These are phyloP conservation scores for Friedmanniomyces endolithicus DNA, from an alignment of 495 filamentous ascomycete genomes.

Conservation along the genomic window DNA sequence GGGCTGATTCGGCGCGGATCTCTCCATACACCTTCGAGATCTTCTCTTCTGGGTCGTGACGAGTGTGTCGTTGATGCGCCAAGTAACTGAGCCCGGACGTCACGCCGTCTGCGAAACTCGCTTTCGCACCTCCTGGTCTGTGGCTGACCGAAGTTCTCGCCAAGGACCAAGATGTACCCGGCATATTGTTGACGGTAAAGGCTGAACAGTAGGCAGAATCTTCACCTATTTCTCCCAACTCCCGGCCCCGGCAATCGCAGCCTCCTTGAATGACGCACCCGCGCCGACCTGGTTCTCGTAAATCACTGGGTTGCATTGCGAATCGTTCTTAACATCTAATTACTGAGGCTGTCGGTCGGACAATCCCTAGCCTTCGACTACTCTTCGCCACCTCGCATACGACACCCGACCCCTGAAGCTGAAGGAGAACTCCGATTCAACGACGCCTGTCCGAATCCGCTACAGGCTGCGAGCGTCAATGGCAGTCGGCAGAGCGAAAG, in stretches of 20 bases:
- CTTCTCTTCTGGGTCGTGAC: background rate
- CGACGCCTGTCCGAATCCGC: background rate
- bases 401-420: background rate
- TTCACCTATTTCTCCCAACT: background rate
- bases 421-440: background rate
- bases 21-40: background rate
- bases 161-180: background rate
- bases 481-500: constrained; percentile 5
- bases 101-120: background rate
- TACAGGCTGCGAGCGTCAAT: background rate
- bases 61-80: background rate
- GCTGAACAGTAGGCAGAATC: background rate
- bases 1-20: too few relatives aligned
- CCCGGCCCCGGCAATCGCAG: background rate
- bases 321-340: too few relatives aligned
- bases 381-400: background rate
- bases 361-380: background rate
- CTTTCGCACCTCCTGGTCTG: background rate
- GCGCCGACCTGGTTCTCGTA: too few relatives aligned
- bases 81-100: too few relatives aligned
- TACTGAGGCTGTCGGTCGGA: too few relatives aligned
- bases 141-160: too few relatives aligned
- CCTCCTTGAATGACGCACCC: background rate
- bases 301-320: too few relatives aligned
- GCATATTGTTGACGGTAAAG: background rate